Evolutionary conservation across 164 flowering plant genomes (phyloP), one percentile per base, ranked within the genome.

Genomic region (Sextonia rubra): DNA sequence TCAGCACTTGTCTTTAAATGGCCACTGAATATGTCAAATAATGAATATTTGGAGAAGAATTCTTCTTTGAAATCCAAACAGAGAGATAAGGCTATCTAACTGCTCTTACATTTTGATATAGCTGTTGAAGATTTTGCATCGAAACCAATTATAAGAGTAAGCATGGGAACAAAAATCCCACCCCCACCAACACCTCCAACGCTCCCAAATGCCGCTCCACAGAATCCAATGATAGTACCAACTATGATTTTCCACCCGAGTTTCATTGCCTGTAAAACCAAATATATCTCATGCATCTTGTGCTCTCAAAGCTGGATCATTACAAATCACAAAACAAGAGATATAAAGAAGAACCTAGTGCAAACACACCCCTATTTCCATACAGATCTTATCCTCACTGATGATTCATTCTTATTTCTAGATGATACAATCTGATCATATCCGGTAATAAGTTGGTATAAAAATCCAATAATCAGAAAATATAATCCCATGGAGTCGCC

Each of bases 111-210:
- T 85, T 96, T 96, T 44, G 99, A 96, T 15, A 96, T 84, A 15
- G 99, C 99, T 23, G 99, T 96, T 0, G 98, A 83, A 0, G 99
- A 93, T 79, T 96, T 96, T 0, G 97, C 78, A 83, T 96, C 98
- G 70, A 93, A 96, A 23, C 99, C 99, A 75, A 96, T 79, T 37
- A 93, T 85, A 20, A 96, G 81, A 68, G 83, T 86, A 71, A 96
- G 95, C 99, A 96, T 92, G 14, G 99, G 98, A 78, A 96, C 98
- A 56, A 90, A 96, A 75, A 96, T 96, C 25, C 99, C 99, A 22
- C 99, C 99, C 9, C 99, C 98, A 60, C 99, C 98, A 72, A 96
- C 97, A 17, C 99, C 99, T 66, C 99, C 99, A 1, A 96, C 98
- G 84, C 99, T 96, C 64, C 99, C 99, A 84, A 91, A 96, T n/a